Evolutionary conservation across 306 rosid species (phyloP), one percentile per base, ranked within the genome.

Genomic region (Leucaena leucocephala): DNA sequence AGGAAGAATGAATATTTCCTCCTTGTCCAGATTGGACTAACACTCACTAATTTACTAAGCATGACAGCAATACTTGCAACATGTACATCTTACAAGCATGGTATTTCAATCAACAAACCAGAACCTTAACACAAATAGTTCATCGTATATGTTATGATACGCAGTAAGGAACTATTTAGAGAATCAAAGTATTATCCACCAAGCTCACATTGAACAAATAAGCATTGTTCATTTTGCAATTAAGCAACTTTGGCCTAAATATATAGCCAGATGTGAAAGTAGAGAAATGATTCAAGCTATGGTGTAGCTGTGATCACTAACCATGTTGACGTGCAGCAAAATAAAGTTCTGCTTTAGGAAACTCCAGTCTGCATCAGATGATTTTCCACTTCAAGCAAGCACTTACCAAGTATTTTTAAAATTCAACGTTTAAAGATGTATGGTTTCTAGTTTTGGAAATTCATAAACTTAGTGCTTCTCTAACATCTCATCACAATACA

Each of bases 381-480:
- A 61, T 39, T 42, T 54, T 54, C 70, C 48, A 58, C 48, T 44
- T 69, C 69, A 57, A n/a, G 76, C 49, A 78, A 78, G 13, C 39
- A 17, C 17, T 45, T 33, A 58, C 10, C 13, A 58, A 70, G 11
- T 9, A 45, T 7, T 46, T 71, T 71, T 40, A 16, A n/a, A 46
- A 46, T 33, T 71, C 71, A 62, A 59, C n/a, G 43, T 59, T 43
- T 71, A 43, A 46, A 42, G 22, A 61, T 71, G 14, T 33, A 7
- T 10, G 43, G 19, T 42, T 55, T 44, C 34, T 10, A 57, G 13
- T 58, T 35, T 69, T 44, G 19, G 38, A 35, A 35, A 21, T 33
- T 78, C 72, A 33, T 45, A 19, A 71, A 59, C 40, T 49, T 22
- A 21, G 38, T 73, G 12, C 46, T 64, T 54, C 74, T 22, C 19